Evolutionary conservation across 2,329 filamentous ascomycete genomes (phyloP).

Genomic region (Trichophyton mentagrophytes): DNA sequence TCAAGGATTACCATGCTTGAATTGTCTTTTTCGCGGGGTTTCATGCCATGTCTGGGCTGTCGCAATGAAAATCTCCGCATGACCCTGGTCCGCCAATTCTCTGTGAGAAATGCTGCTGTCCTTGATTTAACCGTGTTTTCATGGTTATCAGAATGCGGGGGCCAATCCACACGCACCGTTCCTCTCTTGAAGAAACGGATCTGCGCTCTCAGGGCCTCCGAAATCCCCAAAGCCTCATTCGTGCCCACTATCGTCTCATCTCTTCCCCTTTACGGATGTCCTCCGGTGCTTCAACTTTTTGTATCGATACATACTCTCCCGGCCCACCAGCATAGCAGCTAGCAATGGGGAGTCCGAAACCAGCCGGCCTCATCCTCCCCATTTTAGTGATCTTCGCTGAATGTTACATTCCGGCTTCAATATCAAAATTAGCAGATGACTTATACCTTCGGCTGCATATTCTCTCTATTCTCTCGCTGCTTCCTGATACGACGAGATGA

Average conservation of each 20-base stretch:
- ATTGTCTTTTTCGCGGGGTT: background rate
- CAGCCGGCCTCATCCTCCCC: background rate
- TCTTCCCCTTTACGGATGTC: conserved; percentile 1
- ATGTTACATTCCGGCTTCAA: background rate
- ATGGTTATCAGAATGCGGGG: background rate
- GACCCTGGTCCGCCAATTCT: background rate
- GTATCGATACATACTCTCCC: background rate
- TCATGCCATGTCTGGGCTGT: background rate
- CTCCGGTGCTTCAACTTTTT: background rate
- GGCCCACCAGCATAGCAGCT: background rate
- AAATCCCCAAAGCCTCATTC: background rate
- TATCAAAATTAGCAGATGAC: background rate
- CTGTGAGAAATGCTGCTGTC: background rate
- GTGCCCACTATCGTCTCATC: background rate
- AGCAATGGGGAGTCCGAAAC: background rate
- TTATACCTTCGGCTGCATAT: background rate
- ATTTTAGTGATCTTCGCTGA: background rate
- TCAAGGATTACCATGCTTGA: background rate
- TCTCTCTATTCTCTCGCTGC: background rate
- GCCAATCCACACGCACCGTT: background rate
- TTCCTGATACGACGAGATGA: background rate
- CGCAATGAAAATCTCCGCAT: background rate
- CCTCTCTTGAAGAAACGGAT: background rate
- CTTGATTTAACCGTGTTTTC: background rate
- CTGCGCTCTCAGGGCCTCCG: background rate